These are phyloP conservation scores for Auriscalpium microsporum DNA, from an alignment of 768 basidiomycete species.

Conservation along the genomic window DNA sequence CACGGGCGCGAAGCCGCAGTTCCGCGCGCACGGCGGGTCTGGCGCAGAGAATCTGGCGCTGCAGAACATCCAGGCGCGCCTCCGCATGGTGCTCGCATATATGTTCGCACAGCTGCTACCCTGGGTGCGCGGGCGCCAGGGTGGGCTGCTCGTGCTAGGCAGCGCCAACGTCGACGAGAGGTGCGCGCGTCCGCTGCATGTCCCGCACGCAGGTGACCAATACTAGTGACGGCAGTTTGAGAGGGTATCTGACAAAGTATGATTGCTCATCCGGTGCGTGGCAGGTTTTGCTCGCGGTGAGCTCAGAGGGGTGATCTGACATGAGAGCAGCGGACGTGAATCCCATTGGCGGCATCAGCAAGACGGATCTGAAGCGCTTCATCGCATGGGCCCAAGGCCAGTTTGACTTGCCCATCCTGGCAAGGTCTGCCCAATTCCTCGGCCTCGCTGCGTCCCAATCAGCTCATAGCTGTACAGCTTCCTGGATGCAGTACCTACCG, in stretches of 20 bases:
- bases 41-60: constrained; percentile 88
- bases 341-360: constrained; percentile 96
- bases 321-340: constrained; percentile 77
- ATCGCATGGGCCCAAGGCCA: constrained; percentile 73
- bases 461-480: constrained; percentile 47
- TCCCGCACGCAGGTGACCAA: too few species aligned
- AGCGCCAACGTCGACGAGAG: constrained; percentile 99
- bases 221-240: constrained; percentile 43
- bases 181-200: constrained; percentile 25
- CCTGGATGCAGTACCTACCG: constrained; percentile 85
- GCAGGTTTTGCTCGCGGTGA: not conserved
- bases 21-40: constrained; percentile 81
- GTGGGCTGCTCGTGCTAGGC: constrained; percentile 90
- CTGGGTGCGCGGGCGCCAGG: constrained; percentile 77
- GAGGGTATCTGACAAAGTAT: constrained; percentile 97
- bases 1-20: constrained; percentile 64
- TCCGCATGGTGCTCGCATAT: constrained; percentile 93
- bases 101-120: constrained; percentile 92
- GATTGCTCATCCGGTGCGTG: constrained; percentile 81
- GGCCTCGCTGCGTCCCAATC: not conserved
- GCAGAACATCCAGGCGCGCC: constrained; percentile 94
- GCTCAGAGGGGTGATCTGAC: too few species aligned
- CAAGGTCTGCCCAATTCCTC: constrained; percentile 39
- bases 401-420: constrained; percentile 81
- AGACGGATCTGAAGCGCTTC: constrained; percentile 94